Evolutionary conservation across 352 stramenopile genomes (phyloP).

Genomic region (Albugo laibachii): DNA sequence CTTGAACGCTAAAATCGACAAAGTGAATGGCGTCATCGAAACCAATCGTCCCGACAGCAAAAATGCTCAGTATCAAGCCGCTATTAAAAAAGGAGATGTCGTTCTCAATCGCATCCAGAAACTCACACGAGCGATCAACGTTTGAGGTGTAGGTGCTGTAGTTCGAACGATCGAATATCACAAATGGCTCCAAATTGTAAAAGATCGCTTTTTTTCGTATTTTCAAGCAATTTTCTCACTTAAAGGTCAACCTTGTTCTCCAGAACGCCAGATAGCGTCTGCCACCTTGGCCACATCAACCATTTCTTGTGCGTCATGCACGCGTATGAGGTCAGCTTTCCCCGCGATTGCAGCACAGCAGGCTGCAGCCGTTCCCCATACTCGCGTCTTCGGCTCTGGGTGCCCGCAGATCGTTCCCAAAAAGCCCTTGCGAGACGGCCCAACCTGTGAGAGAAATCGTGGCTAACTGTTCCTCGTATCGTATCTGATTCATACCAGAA

Average conservation of each 20-base stretch:
- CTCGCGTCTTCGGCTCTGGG: slow-evolving; percentile 64
- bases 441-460: slow-evolving; percentile 42
- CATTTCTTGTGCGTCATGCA: slow-evolving; percentile 88
- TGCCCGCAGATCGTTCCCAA: slow-evolving; percentile 86
- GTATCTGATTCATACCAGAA: slow-evolving; percentile 22
- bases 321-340: slow-evolving; percentile 82
- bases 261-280: slow-evolving; percentile 76
- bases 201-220: too few species aligned
- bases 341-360: slow-evolving; percentile 61
- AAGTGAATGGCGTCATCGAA: slow-evolving; percentile 94
- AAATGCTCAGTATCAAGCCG: slow-evolving; percentile 96
- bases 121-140: slow-evolving; percentile 92
- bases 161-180: too few species aligned
- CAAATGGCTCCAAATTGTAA: too few species aligned
- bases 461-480: neutral
- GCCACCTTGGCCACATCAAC: slow-evolving; percentile 81
- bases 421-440: slow-evolving; percentile 94
- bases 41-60: slow-evolving; percentile 97
- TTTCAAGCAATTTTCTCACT: too few species aligned
- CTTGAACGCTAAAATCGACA: slow-evolving; percentile 98
- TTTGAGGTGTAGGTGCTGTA: slow-evolving; percentile 13
- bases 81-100: slow-evolving; percentile 97
- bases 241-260: too few species aligned
- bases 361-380: slow-evolving; percentile 87
- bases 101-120: slow-evolving; percentile 98